These are phyloP conservation scores for Dothideomycetes sp. DNA, from an alignment of 2,329 filamentous ascomycete species.

Conservation along the genomic window DNA sequence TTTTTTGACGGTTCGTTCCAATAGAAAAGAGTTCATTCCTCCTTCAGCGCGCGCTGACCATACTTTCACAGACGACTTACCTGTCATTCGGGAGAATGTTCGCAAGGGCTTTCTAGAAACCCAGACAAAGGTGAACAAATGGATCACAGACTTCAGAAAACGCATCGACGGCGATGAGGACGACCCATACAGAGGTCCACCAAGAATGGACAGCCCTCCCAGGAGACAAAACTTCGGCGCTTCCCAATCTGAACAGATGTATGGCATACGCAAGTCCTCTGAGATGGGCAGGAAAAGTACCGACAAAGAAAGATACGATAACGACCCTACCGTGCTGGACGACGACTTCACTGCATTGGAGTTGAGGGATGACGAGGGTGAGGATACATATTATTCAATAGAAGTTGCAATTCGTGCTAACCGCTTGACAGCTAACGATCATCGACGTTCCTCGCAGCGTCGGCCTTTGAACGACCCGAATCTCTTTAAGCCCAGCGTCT, in stretches of 20 bases:
- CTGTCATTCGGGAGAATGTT: constrained; percentile 84
- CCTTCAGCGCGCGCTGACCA: constrained; percentile 8
- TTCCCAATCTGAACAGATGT: constrained; percentile 26
- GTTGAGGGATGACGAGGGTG: constrained; percentile 50
- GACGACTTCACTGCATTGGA: constrained; percentile 73
- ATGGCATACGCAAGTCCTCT: constrained; percentile 23
- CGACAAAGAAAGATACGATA: constrained; percentile 87
- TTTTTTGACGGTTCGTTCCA: constrained; percentile 69
- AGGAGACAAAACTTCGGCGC: constrained; percentile 24
- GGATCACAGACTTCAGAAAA: constrained; percentile 88
- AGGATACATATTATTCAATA: background rate
- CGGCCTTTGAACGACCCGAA: constrained; percentile 65
- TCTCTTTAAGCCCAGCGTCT: constrained; percentile 61
- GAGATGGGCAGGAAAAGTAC: constrained; percentile 43
- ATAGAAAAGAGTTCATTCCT: too few species aligned
- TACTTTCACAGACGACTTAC: constrained; percentile 63
- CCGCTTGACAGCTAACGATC: constrained; percentile 35
- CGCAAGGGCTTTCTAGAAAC: constrained; percentile 92
- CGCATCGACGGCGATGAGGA: constrained; percentile 81
- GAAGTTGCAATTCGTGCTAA: background rate
- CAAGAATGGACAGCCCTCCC: constrained; percentile 17
- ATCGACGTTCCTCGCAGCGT: constrained; percentile 43
- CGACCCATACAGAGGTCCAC: constrained; percentile 37
- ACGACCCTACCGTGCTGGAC: constrained; percentile 78
- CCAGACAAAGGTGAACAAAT: constrained; percentile 82